Base-by-base conservation (phyloP, 202 grass and related monocot genomes). In the Zoysia matrella region DNA sequence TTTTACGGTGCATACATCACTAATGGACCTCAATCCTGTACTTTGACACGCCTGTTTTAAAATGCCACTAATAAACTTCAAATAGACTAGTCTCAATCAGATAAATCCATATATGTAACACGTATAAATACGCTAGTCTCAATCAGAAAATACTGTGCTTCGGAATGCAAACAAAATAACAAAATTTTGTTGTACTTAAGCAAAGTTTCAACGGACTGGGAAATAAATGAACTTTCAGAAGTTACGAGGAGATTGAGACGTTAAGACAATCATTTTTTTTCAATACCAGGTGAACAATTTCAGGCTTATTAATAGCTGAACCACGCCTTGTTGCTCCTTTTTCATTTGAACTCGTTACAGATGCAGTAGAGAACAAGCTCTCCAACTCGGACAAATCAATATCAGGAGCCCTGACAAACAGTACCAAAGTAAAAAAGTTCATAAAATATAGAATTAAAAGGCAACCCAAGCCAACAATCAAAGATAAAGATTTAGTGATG, bases 261-360 rank as follows among this genome's bases (percentile, higher is more conserved):
- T 45, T 46, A 78, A 84, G 47, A 70, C 43, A 70, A 8, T 60
- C 58, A 15, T 52, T 11, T 66, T 15, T 52, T 64, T 76, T 71
- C 52, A 61, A 84, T 93, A 98, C 95, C 90, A 98, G 81, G 67
- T 98, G 95, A 86, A 98, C 66, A 57, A 95, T 95, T 84, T 98
- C 95, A 48, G 89, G 86, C 85, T 98, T 98, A 77, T 39, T 95
- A 65, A 91, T 84, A 82, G 82, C 76, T 86, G 92, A 84, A 72
- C 82, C 88, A 65, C 90, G 90, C 68, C 71, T 85, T 72, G 92
- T 30, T 88, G 85, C 86, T 83, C 72, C 79, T 88, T 91, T 98
- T 78, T 84, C 90, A 80, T 74, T 83, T 74, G 86, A 78, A 87
- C 67, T 87, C n/a, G 76, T 86, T 88, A 83, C 69, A 50, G 82